Conservation (phyloP, 805 yeast genomes). For the Lipomyces japonicus region DNA sequence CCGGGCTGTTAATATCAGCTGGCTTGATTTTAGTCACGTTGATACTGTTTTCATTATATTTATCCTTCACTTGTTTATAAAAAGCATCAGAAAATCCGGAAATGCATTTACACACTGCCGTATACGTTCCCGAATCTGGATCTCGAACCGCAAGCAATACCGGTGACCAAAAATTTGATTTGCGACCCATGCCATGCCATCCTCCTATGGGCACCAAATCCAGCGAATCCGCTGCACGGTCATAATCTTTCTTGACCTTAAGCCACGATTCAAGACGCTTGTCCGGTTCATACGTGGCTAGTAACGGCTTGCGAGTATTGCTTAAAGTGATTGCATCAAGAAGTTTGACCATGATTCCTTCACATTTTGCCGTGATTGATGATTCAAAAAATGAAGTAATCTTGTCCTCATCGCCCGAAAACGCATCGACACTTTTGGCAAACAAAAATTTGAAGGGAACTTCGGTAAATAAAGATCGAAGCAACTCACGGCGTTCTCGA, state of each 20-base stretch:
- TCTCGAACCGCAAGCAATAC: conserved; percentile 31
- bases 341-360: conserved; percentile 33
- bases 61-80: conserved; percentile 25
- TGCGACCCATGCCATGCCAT: conserved; percentile 33
- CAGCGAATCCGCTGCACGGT: conserved; percentile 28
- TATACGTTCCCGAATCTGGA: conserved; percentile 24
- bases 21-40: conserved; percentile 8
- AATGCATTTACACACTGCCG: conserved; percentile 34
- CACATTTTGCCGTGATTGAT: conserved; percentile 26
- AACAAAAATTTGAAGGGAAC: conserved; percentile 15
- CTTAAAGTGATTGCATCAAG: conserved; percentile 19
- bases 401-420: conserved; percentile 14
- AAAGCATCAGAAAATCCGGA: conserved; percentile 30
- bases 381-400: conserved; percentile 21
- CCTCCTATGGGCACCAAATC: conserved; percentile 33
- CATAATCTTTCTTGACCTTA: conserved; percentile 33
- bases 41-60: conserved; percentile 17
- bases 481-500: conserved; percentile 23
- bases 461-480: conserved; percentile 12
- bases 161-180: conserved; percentile 32
- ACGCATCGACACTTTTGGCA: conserved; percentile 25
- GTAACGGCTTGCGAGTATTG: conserved; percentile 9
- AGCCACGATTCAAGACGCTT: conserved; percentile 32
- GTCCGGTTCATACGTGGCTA: conserved; percentile 31
- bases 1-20: conserved; percentile 24